phyloP scores from a whole-genome alignment of 768 basidiomycete species.

The Russula virescens region DNA sequence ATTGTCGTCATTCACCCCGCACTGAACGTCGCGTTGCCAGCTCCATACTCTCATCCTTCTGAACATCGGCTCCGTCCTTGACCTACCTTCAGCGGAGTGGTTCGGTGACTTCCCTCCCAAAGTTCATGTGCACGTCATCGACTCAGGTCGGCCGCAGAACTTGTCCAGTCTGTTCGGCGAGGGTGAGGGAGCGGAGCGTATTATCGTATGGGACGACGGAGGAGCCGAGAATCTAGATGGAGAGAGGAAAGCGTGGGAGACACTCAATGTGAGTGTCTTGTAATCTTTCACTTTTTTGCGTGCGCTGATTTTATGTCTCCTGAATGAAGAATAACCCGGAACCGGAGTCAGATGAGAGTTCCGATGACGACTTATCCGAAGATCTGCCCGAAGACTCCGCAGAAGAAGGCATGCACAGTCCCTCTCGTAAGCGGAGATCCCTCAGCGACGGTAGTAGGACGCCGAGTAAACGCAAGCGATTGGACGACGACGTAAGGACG shows the following conservation, averaged over 20 bases:
- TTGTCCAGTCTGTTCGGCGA: conserved; percentile 77
- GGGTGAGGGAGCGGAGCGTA: conserved; percentile 59
- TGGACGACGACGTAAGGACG: conserved; percentile 35
- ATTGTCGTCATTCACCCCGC: not conserved
- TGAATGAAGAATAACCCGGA: conserved; percentile 73
- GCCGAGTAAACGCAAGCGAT: conserved; percentile 37
- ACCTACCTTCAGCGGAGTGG: conserved; percentile 68
- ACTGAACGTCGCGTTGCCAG: conserved; percentile 34
- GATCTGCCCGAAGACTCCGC: conserved; percentile 42
- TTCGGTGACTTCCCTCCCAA: conserved; percentile 63
- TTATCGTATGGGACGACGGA: conserved; percentile 93
- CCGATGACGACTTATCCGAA: conserved; percentile 41
- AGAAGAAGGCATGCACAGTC: conserved; percentile 38
- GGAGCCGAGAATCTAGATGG: conserved; percentile 62
- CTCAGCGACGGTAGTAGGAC: conserved; percentile 15
- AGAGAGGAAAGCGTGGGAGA: conserved; percentile 79
- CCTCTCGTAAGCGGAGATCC: conserved; percentile 49
- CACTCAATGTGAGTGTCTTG: conserved; percentile 54
- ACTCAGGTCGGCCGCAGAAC: conserved; percentile 87
- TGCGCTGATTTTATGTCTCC: not conserved
- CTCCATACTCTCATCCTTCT: conserved; percentile 86
- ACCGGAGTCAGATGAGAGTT: conserved; percentile 58
- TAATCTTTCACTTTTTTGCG: not conserved
- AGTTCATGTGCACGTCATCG: conserved; percentile 86
- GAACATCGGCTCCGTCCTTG: conserved; percentile 87